Conservation (phyloP, 441 rosid genomes). For the Corymbia citriodora region DNA sequence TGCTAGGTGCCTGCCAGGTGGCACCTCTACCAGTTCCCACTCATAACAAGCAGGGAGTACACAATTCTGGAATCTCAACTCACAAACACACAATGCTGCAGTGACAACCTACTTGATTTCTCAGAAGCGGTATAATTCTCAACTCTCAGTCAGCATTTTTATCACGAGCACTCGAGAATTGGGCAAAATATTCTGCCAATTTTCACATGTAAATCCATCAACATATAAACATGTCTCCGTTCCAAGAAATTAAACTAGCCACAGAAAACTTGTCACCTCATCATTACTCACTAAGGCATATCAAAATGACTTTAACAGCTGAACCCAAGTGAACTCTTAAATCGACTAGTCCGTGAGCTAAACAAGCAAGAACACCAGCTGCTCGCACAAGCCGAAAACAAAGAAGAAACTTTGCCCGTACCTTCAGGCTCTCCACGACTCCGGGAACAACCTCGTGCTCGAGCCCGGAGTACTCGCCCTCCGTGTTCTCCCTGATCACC, state of each 20-base stretch:
- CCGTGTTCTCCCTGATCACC: slow-evolving; percentile 94
- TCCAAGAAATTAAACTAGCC: not conserved
- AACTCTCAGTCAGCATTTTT: not conserved
- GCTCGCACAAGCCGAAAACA: not conserved
- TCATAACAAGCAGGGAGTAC: not conserved
- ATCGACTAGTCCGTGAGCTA: not conserved
- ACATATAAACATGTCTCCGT: not conserved
- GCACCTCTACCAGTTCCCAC: not conserved
- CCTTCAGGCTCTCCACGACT: slow-evolving; percentile 98
- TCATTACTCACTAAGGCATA: not conserved
- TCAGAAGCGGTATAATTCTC: not conserved
- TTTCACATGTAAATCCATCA: not conserved
- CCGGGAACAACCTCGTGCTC: slow-evolving; percentile 99
- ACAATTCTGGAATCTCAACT: not conserved
- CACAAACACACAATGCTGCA: not conserved
- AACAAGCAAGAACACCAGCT: not conserved
- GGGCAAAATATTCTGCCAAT: not conserved
- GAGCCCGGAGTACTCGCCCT: slow-evolving; percentile 93
- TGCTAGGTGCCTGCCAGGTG: not conserved
- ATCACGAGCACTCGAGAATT: not conserved
- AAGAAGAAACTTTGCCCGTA: slow-evolving; percentile 8
- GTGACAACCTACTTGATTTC: not conserved
- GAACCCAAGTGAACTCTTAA: not conserved
- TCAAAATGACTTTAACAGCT: not conserved
- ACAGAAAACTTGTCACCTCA: not conserved